Evolutionary conservation across 2,329 filamentous ascomycete species (phyloP), one percentile per base, ranked within the genome.

Genomic region (Ilyonectria robusta): DNA sequence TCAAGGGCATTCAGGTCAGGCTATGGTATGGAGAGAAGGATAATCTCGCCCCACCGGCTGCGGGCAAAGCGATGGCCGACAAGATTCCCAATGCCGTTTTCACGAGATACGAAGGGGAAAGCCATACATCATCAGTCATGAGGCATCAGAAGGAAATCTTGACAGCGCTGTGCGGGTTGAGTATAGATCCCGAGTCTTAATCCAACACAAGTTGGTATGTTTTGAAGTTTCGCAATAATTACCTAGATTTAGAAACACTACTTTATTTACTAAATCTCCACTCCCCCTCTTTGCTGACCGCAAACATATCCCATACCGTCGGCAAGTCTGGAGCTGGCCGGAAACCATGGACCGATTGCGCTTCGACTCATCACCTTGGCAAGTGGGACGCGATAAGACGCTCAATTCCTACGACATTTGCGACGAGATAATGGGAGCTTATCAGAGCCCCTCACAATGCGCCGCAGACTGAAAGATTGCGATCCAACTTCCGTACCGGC

Each of bases 51-150:
- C 40, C 40, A 1, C 40, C 40, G n/a, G 40, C 40, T n/a, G 40
- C 19, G 4, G 40, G 40, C n/a, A 42, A 42, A 9, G 40, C 40
- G 1, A 42, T 42, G 40, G 47, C 21, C 26, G 80, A 81, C 62
- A 81, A 81, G 61, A 83, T 84, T n/a, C 81, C 82, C 17, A 78
- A 84, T 1, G 83, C 81, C 0, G 84, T 84, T 67, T 82, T 84
- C 42, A 79, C 84, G 64, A 84, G 84, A 73, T 65, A 59, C 35
- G 62, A 65, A 19, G 55, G 59, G 21, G 61, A 58, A 10, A 15
- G 31, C 33, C 35, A 44, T 19, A 42, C 40, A 6, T 15, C 40
- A 17, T 42, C 40, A 1, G 40, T 42, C n/a, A n/a, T 42, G 40
- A n/a, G n/a, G 40, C 40, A 42, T 4, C 40, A 42, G 15, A 29